Evolutionary conservation across 768 basidiomycete species (phyloP).

Genomic region (Hypsizygus marmoreus): DNA sequence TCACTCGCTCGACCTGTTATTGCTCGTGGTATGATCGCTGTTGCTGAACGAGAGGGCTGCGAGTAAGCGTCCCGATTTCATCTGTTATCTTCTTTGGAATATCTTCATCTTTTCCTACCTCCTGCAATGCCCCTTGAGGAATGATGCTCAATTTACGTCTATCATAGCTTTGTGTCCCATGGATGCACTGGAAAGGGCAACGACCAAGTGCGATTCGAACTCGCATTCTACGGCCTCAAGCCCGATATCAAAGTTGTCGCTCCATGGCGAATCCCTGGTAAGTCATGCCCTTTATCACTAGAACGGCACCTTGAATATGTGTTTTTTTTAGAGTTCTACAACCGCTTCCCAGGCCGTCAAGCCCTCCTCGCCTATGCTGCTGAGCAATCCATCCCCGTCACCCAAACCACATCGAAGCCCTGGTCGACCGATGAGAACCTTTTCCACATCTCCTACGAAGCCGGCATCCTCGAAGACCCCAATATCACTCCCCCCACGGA

Average conservation of each 20-base stretch:
- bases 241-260: slow-evolving; percentile 99
- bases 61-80: slow-evolving; percentile 51
- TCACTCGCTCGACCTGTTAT: slow-evolving; percentile 98
- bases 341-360: slow-evolving; percentile 94
- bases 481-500: slow-evolving; percentile 90
- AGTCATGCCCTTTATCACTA: slow-evolving; percentile 16
- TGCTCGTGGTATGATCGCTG: slow-evolving; percentile 96
- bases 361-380: slow-evolving; percentile 91
- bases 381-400: slow-evolving; percentile 86
- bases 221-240: slow-evolving; percentile 98
- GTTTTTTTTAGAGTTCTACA: slow-evolving; percentile 76
- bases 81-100: too few relatives aligned
- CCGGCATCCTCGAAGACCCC: slow-evolving; percentile 97
- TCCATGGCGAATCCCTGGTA: slow-evolving; percentile 95
- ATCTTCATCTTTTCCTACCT: too few relatives aligned
- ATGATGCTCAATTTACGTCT: not conserved
- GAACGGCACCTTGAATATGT: not conserved
- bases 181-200: slow-evolving; percentile 99
- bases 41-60: slow-evolving; percentile 91
- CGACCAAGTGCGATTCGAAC: slow-evolving; percentile 98
- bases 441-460: slow-evolving; percentile 99
- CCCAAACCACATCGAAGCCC: slow-evolving; percentile 94
- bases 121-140: not conserved
- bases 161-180: slow-evolving; percentile 87
- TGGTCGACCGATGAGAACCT: slow-evolving; percentile 99